Percentiles rank a stretch among this genome's conserved stretches.
phyloP scores from a whole-genome alignment of 768 basidiomycete genomes.

The Mycena filopes region DNA sequence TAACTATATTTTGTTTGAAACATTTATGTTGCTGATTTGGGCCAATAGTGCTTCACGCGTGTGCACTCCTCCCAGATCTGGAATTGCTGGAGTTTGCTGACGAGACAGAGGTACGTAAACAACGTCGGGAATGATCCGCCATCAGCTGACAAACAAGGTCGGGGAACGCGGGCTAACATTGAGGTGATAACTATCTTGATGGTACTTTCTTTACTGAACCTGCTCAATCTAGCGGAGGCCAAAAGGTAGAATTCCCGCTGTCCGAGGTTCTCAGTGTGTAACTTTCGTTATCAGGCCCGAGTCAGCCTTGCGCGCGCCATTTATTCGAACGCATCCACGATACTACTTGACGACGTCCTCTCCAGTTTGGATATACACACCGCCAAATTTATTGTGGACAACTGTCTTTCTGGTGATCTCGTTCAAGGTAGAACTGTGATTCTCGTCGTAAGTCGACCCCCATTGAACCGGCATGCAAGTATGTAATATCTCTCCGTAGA shows the following conservation, averaged over 20 bases:
- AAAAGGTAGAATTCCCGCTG: slow-evolving; percentile 54
- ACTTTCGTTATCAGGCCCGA: slow-evolving; percentile 33
- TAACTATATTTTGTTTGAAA: slow-evolving; percentile 24
- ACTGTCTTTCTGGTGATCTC: slow-evolving; percentile 55
- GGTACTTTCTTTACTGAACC: not conserved
- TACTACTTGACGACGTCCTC: slow-evolving; percentile 69
- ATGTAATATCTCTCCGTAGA: slow-evolving; percentile 41
- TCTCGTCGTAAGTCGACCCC: slow-evolving; percentile 46
- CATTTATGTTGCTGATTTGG: not conserved
- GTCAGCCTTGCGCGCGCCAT: slow-evolving; percentile 66
- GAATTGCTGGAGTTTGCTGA: slow-evolving; percentile 60
- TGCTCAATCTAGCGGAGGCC: slow-evolving; percentile 53
- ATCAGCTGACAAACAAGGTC: too few relatives aligned
- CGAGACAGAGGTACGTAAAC: slow-evolving; percentile 50
- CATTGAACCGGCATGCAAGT: not conserved
- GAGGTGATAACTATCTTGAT: slow-evolving; percentile 37
- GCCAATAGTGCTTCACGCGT: slow-evolving; percentile 47
- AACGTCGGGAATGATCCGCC: too few relatives aligned
- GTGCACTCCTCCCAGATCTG: slow-evolving; percentile 56
- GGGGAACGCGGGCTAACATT: slow-evolving; percentile 62
- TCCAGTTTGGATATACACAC: slow-evolving; percentile 65
- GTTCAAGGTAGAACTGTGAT: slow-evolving; percentile 55
- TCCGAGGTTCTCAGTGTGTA: not conserved
- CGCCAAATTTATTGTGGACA: slow-evolving; percentile 59
- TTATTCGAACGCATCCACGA: slow-evolving; percentile 62